Conservation (phyloP, 2,329 filamentous ascomycete species). For the Xylaria sp. region DNA sequence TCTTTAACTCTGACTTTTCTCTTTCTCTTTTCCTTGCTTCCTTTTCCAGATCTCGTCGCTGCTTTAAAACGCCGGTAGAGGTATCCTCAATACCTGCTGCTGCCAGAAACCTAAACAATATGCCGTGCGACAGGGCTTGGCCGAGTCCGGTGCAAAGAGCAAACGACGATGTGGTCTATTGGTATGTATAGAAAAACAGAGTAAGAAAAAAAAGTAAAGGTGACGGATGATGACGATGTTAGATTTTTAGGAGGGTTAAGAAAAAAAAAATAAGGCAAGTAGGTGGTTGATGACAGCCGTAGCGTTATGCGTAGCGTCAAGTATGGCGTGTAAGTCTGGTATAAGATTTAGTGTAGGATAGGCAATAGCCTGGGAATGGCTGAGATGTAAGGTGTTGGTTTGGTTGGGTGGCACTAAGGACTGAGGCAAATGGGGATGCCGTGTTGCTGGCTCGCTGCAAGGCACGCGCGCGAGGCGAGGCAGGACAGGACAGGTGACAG, state of each 20-base stretch:
- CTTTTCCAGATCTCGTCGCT: slow-evolving; percentile 9
- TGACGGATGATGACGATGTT: slow-evolving; percentile 6
- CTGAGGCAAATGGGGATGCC: slow-evolving; percentile 37
- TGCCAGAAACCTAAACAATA: slow-evolving; percentile 8
- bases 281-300: slow-evolving; percentile 13
- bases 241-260: slow-evolving; percentile 2
- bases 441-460: slow-evolving; percentile 18
- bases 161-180: slow-evolving; percentile 6
- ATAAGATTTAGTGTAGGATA: slow-evolving; percentile 11
- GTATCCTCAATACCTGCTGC: slow-evolving; percentile 12
- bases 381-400: slow-evolving; percentile 10
- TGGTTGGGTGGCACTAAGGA: slow-evolving; percentile 28
- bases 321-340: slow-evolving; percentile 17
- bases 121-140: slow-evolving; percentile 2
- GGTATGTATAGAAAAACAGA: not conserved
- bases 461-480: slow-evolving; percentile 41
- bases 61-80: slow-evolving; percentile 4
- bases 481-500: no score
- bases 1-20: not conserved
- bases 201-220: not conserved
- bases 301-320: slow-evolving; percentile 12
- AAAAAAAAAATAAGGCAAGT: slow-evolving; percentile 18
- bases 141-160: slow-evolving; percentile 11
- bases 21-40: not conserved
- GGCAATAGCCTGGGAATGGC: slow-evolving; percentile 19